A percentile compares a stretch with the other conserved stretches of the same genome.
phyloP scores from a whole-genome alignment of 805 yeast genomes.

The Kregervanrija pseudodelftensis region DNA sequence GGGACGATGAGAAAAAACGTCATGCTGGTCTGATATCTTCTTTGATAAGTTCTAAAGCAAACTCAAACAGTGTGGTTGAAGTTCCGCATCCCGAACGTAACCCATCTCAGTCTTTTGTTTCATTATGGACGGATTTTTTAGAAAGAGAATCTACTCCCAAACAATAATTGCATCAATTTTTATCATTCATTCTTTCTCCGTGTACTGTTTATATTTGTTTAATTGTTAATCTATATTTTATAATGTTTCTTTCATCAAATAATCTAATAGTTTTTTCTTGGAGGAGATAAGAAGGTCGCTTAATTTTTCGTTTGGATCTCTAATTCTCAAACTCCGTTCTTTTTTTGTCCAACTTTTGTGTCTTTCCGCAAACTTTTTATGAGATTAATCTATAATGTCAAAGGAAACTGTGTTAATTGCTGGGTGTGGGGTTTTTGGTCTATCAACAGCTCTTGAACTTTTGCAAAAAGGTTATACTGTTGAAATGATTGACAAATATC shows the following conservation, averaged over 20 bases:
- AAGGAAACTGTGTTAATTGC: constrained; percentile 15
- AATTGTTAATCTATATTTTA: background rate
- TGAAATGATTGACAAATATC: constrained; percentile 30
- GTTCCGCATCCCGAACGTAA: constrained; percentile 20
- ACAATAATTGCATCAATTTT: background rate
- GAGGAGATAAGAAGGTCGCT: no score
- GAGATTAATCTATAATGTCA: background rate
- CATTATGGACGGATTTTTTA: constrained; percentile 72
- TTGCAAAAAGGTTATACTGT: constrained; percentile 23
- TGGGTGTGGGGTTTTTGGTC: constrained; percentile 39
- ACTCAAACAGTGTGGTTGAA: constrained; percentile 27
- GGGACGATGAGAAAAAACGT: constrained; percentile 77
- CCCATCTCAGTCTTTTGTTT: constrained; percentile 43
- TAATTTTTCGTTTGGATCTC: no score
- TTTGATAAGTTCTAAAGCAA: constrained; percentile 13
- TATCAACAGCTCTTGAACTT: constrained; percentile 34
- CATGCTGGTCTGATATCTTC: constrained; percentile 60
- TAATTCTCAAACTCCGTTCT: no score
- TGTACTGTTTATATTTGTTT: background rate
- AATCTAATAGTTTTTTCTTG: no score
- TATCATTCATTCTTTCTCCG: background rate
- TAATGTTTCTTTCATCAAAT: no score
- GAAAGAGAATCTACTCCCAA: constrained; percentile 57
- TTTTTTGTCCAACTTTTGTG: no score
- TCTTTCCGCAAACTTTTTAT: no score